Conservation (phyloP, 2,329 filamentous ascomycete genomes). For the Beauveria rudraprayagi region DNA sequence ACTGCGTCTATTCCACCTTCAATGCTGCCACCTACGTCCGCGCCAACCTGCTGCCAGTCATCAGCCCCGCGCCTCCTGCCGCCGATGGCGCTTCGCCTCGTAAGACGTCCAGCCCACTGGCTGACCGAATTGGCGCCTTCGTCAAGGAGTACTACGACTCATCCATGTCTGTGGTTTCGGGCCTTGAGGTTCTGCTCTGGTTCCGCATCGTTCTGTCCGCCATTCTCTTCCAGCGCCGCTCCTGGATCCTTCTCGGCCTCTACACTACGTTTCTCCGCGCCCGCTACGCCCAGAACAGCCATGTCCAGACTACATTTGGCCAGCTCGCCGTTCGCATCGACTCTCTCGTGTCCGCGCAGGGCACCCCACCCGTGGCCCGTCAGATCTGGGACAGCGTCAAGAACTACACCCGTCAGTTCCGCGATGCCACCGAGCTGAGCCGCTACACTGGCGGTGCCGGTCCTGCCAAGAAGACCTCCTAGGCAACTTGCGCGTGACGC, state of each 20-base stretch:
- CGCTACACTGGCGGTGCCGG: slow-evolving; percentile 58
- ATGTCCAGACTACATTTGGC: slow-evolving; percentile 77
- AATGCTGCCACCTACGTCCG: slow-evolving; percentile 96
- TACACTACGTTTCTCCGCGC: slow-evolving; percentile 93
- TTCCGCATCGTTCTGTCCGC: slow-evolving; percentile 73
- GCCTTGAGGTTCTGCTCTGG: slow-evolving; percentile 83
- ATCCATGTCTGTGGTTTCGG: slow-evolving; percentile 88
- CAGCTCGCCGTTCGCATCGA: slow-evolving; percentile 69
- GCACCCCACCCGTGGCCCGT: slow-evolving; percentile 70
- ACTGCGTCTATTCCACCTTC: slow-evolving; percentile 96
- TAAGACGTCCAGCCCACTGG: slow-evolving; percentile 48
- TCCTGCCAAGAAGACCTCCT: slow-evolving; percentile 40
- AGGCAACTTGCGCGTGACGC: slow-evolving; percentile 15
- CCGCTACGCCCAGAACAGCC: slow-evolving; percentile 80
- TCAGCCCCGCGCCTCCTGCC: slow-evolving; percentile 59
- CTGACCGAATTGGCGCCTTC: slow-evolving; percentile 81
- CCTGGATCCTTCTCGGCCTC: slow-evolving; percentile 76
- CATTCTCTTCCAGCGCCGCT: slow-evolving; percentile 80
- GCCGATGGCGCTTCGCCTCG: slow-evolving; percentile 51
- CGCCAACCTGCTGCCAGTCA: slow-evolving; percentile 81
- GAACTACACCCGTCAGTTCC: slow-evolving; percentile 61
- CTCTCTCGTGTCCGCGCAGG: slow-evolving; percentile 75
- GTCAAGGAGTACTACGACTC: slow-evolving; percentile 97
- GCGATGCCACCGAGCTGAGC: slow-evolving; percentile 70
- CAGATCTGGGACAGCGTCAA: slow-evolving; percentile 78